Evolutionary conservation across 371 early-diverging fungal genomes (phyloP).

Genomic region (Apophysomyces elegans): DNA sequence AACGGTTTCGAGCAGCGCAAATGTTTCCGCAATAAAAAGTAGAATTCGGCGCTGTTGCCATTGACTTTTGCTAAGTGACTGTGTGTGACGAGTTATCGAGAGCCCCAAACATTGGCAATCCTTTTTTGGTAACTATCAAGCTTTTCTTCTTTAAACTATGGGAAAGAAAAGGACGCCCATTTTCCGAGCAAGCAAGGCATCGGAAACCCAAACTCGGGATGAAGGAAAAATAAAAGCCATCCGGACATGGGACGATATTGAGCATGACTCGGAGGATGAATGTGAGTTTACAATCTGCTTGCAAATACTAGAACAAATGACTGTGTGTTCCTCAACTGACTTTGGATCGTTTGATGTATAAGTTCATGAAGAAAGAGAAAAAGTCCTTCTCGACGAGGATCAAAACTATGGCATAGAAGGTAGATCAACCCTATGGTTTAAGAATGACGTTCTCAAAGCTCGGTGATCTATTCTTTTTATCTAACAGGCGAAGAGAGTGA

Average conservation of each 20-base stretch:
- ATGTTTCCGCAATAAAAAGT: no score
- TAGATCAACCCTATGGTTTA: conserved; percentile 13
- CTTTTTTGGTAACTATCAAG: neutral
- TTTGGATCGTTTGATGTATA: neutral
- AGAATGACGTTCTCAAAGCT: neutral
- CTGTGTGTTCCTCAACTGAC: no score
- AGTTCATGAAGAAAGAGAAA: conserved; percentile 62
- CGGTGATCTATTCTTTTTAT: neutral
- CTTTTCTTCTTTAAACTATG: conserved; percentile 25
- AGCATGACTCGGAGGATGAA: conserved; percentile 83
- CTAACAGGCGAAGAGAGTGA: conserved; percentile 53
- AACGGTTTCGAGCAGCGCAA: no score
- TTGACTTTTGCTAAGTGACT: no score
- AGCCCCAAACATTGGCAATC: neutral
- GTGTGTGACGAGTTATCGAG: neutral
- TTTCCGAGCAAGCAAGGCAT: conserved; percentile 31
- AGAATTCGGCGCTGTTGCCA: no score
- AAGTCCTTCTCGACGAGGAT: conserved; percentile 62
- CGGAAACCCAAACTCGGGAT: conserved; percentile 15
- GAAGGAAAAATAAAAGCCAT: conserved; percentile 60
- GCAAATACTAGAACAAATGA: neutral
- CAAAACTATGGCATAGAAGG: conserved; percentile 40
- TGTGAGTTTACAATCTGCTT: conserved; percentile 50
- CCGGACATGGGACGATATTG: conserved; percentile 77
- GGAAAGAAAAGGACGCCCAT: conserved; percentile 51